phyloP scores from a whole-genome alignment of 2,329 filamentous ascomycete genomes.

The Fusarium fujikuroi region DNA sequence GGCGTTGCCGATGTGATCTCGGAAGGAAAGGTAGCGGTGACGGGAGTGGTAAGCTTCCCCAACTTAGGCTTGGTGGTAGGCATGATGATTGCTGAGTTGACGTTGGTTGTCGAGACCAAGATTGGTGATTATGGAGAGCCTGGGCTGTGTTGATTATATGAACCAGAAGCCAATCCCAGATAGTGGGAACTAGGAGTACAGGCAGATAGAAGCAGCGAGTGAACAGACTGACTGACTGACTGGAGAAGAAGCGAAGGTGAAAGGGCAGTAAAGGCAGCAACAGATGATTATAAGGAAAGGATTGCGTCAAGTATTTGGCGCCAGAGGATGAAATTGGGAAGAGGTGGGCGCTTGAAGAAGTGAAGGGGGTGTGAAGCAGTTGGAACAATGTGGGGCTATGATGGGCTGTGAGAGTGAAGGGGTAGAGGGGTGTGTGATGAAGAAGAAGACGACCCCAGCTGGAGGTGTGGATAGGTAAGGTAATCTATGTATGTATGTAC shows the following conservation, averaged over 20 bases:
- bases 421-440: slow-evolving; percentile 33
- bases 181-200: slow-evolving; percentile 30
- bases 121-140: slow-evolving; percentile 27
- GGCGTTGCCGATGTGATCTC: slow-evolving; percentile 74
- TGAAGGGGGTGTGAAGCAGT: slow-evolving; percentile 42
- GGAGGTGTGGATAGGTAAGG: slow-evolving; percentile 28
- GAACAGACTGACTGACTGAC: slow-evolving; percentile 42
- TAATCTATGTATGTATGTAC: not conserved
- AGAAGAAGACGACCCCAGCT: slow-evolving; percentile 21
- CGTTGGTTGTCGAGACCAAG: slow-evolving; percentile 13
- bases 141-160: slow-evolving; percentile 30
- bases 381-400: slow-evolving; percentile 39
- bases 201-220: slow-evolving; percentile 42
- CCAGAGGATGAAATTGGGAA: slow-evolving; percentile 39
- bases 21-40: slow-evolving; percentile 71
- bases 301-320: slow-evolving; percentile 45
- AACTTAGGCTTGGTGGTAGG: slow-evolving; percentile 68
- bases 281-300: slow-evolving; percentile 44
- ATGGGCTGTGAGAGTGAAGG: slow-evolving; percentile 34
- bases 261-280: slow-evolving; percentile 39
- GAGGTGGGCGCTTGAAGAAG: slow-evolving; percentile 43
- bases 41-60: slow-evolving; percentile 69
- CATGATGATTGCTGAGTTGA: slow-evolving; percentile 53
- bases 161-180: slow-evolving; percentile 41
- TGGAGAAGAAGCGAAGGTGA: slow-evolving; percentile 38